Conservation (phyloP, 2,329 filamentous ascomycete genomes). For the Fusarium aywerte region DNA sequence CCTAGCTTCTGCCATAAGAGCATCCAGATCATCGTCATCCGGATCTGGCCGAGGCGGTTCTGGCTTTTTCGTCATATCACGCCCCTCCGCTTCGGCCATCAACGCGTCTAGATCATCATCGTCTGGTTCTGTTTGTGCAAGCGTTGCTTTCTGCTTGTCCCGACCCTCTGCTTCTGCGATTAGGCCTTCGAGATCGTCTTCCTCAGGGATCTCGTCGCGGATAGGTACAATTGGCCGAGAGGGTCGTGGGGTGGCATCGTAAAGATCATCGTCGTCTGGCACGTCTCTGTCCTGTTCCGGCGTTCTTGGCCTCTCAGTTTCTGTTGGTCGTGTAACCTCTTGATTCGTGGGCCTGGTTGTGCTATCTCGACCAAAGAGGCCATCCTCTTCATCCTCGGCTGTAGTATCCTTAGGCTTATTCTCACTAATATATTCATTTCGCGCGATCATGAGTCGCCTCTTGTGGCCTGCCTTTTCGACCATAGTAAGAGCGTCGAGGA, state of each 20-base stretch:
- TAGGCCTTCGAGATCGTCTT: slow-evolving; percentile 64
- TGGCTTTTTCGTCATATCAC: slow-evolving; percentile 27
- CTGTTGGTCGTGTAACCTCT: slow-evolving; percentile 54
- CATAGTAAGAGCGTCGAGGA: slow-evolving; percentile 87
- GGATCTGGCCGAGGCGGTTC: slow-evolving; percentile 18
- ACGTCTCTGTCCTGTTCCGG: slow-evolving; percentile 42
- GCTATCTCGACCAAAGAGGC: slow-evolving; percentile 42
- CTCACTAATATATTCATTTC: slow-evolving; percentile 87
- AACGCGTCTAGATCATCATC: slow-evolving; percentile 64
- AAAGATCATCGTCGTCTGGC: slow-evolving; percentile 63
- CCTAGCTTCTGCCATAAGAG: slow-evolving; percentile 63
- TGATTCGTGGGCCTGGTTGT: slow-evolving; percentile 17
- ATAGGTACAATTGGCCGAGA: slow-evolving; percentile 39
- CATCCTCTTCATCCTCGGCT: slow-evolving; percentile 47
- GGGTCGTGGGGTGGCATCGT: slow-evolving; percentile 62
- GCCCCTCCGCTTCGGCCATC: slow-evolving; percentile 60
- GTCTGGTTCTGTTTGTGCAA: slow-evolving; percentile 44
- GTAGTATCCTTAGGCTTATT: slow-evolving; percentile 63
- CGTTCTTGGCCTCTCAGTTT: slow-evolving; percentile 46
- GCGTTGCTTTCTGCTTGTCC: slow-evolving; percentile 29
- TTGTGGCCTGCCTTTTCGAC: slow-evolving; percentile 94
- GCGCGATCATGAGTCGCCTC: slow-evolving; percentile 77
- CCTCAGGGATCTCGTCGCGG: slow-evolving; percentile 51
- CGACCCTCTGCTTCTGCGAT: slow-evolving; percentile 60
- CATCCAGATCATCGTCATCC: slow-evolving; percentile 62